Conservation (phyloP, 2,329 filamentous ascomycete genomes). For the Aureobasidium sp. region DNA sequence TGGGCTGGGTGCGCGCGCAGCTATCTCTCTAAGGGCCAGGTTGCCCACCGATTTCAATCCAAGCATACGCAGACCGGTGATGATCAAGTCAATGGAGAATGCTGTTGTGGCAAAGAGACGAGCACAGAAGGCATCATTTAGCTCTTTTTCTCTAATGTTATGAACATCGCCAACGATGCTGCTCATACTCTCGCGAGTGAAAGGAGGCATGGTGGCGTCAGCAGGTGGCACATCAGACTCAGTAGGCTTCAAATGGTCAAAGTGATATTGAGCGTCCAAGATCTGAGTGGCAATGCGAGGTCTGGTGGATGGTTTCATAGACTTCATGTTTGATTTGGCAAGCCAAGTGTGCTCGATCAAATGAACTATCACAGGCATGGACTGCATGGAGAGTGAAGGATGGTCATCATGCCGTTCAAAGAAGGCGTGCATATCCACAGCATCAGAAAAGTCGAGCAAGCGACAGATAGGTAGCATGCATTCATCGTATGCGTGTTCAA, state of each 20-base stretch:
- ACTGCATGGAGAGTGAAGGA: constrained; percentile 28
- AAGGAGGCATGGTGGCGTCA: background rate
- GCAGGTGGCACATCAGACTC: background rate
- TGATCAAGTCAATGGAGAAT: constrained; percentile 62
- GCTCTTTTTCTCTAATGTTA: constrained; percentile 36
- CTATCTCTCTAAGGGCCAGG: constrained; percentile 68
- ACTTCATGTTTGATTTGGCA: background rate
- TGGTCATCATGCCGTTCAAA: constrained; percentile 30
- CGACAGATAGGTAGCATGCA: constrained; percentile 24
- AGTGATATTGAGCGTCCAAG: background rate
- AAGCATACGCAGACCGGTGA: constrained; percentile 61
- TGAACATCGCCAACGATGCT: constrained; percentile 33
- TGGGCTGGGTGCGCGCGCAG: constrained; percentile 52
- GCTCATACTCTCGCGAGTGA: constrained; percentile 26
- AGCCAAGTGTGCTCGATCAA: constrained; percentile 15
- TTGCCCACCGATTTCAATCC: constrained; percentile 67
- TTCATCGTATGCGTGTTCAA: constrained; percentile 35
- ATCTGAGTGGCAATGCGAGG: background rate
- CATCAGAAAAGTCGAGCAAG: constrained; percentile 19
- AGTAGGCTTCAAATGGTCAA: background rate
- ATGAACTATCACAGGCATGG: constrained; percentile 24
- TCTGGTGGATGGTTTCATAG: background rate
- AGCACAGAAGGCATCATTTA: constrained; percentile 65
- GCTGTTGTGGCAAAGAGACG: constrained; percentile 72
- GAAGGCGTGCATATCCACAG: constrained; percentile 33